Conservation (phyloP, 108 stramenopile species). For the Pseudonitzschia multiseries region DNA sequence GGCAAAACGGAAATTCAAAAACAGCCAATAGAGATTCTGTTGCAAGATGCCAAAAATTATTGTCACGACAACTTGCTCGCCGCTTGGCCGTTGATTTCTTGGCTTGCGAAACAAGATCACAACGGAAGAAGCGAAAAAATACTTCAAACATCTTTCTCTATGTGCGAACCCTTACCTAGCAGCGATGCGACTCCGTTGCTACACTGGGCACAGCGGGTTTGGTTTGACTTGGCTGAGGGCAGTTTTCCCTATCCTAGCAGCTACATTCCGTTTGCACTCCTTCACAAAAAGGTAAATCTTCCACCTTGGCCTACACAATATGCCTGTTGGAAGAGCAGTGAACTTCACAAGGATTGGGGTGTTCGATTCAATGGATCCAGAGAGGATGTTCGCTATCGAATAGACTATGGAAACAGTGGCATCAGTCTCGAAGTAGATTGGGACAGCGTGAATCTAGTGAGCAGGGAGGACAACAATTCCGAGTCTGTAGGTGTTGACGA, state of each 20-base stretch:
- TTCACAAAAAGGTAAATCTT: slow-evolving; percentile 46
- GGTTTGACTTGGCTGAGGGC: slow-evolving; percentile 75
- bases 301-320: slow-evolving; percentile 73
- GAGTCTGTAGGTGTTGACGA: neutral
- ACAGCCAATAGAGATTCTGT: neutral
- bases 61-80: slow-evolving; percentile 48
- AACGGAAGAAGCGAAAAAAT: slow-evolving; percentile 4
- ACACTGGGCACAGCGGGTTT: slow-evolving; percentile 48
- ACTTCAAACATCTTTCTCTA: slow-evolving; percentile 34
- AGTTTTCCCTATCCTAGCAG: slow-evolving; percentile 65
- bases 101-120: slow-evolving; percentile 24
- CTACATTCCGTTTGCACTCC: slow-evolving; percentile 71
- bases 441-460: slow-evolving; percentile 28
- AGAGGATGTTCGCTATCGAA: slow-evolving; percentile 40
- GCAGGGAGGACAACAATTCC: neutral
- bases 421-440: slow-evolving; percentile 51
- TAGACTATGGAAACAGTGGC: slow-evolving; percentile 37
- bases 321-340: slow-evolving; percentile 49
- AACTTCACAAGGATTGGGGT: slow-evolving; percentile 38
- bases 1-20: no score
- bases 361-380: slow-evolving; percentile 40
- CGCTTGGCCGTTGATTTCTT: slow-evolving; percentile 48
- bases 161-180: slow-evolving; percentile 51
- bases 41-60: slow-evolving; percentile 31
- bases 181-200: slow-evolving; percentile 23